Conservation (phyloP, 305 asterid genomes). For the Solanum hybrid region DNA sequence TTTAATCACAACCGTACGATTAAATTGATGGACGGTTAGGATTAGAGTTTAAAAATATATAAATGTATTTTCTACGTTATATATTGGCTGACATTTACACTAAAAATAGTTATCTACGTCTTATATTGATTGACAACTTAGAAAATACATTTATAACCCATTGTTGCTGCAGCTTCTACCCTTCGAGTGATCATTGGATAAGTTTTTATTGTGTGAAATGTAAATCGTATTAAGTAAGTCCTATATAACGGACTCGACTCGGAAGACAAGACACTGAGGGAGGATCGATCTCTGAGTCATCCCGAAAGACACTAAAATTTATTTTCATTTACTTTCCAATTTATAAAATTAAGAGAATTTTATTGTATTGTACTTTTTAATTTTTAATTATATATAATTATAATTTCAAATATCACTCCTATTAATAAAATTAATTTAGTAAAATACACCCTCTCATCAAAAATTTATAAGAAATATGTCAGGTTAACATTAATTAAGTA, state of each 20-base stretch:
- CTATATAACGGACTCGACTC: too few relatives aligned
- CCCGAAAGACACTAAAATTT: background rate
- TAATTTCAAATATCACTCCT: background rate
- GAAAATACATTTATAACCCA: background rate
- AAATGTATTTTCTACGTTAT: too few relatives aligned
- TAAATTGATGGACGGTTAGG: background rate
- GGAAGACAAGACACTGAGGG: background rate
- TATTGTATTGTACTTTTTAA: too few relatives aligned
- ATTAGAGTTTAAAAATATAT: background rate
- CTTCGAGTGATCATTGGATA: too few relatives aligned
- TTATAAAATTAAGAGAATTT: background rate
- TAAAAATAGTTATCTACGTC: background rate
- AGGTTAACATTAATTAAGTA: too few relatives aligned
- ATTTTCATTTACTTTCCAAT: too few relatives aligned
- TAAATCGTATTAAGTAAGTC: too few relatives aligned
- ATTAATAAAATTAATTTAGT: too few relatives aligned
- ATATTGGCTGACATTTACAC: background rate
- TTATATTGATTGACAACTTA: background rate
- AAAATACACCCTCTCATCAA: background rate
- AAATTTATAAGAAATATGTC: background rate
- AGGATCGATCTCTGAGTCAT: background rate
- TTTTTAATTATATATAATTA: too few relatives aligned
- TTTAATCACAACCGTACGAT: background rate
- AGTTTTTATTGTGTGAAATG: too few relatives aligned
- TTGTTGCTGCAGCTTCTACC: background rate